Evolutionary conservation across 2,329 filamentous ascomycete species (phyloP), one percentile per base, ranked within the genome.

Genomic region (Colletotrichum navitas): DNA sequence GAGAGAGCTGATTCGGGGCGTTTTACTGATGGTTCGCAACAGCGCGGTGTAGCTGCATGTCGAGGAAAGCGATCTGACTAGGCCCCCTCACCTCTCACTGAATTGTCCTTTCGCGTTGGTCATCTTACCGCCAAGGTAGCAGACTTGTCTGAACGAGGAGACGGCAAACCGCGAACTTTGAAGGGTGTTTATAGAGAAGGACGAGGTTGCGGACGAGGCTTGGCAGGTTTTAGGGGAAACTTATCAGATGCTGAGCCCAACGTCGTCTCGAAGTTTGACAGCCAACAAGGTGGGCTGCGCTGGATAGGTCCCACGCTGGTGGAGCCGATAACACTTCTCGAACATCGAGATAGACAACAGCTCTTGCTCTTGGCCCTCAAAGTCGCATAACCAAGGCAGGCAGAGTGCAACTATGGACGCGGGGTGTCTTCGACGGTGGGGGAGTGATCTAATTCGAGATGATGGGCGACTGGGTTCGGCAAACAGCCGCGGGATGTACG

Each of bases 381-480:
- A 32, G 36, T 26, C 11, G 21, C 16, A 36, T n/a, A 16, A 24
- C 24, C 36, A 63, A 51, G 49, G 49, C 26, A 39, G 45, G 54
- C 14, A 32, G 45, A 43, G 36, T 34, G 24, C 21, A 34, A 60
- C 55, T 41, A 41, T 68, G 59, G 39, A 49, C 52, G 68, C 43
- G 59, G 68, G 68, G 59, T 68, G 60, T 68, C 54, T 54, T 36
- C 58, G 21, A 43, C 16, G 32, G 65, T 60, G 65, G 65, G 49
- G 43, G 16, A 47, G 29, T 55, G 69, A 56, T 71, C 69, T 71
- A 71, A 71, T 63, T 71, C 65, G 32, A 69, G 65, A 64, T 69
- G 69, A 71, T 64, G 69, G 59, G 66, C 59, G 65, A 68, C 69
- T 47, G 65, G 65, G 65, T 60, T 71, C 52, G 59, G 49, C 59